Conservation (phyloP, 495 filamentous ascomycete genomes). For the Penicillium longicatenatum region DNA sequence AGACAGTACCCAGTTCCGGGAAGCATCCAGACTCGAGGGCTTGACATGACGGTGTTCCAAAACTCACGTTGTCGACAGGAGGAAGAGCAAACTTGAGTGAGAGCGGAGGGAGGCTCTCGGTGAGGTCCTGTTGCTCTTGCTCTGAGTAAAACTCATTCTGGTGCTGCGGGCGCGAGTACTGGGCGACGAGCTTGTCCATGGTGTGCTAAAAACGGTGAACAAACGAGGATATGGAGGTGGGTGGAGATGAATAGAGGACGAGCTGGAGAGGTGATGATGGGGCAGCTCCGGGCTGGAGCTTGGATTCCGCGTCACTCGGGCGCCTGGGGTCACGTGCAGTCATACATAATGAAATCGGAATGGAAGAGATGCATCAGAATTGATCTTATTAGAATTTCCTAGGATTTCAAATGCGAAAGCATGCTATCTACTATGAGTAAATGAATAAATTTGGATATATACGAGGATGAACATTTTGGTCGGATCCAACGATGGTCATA, state of each 20-base stretch:
- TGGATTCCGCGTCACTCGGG: slow-evolving; percentile 48
- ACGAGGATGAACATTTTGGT: not conserved
- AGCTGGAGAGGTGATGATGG: slow-evolving; percentile 25
- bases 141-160: slow-evolving; percentile 70
- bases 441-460: not conserved
- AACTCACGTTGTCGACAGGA: slow-evolving; percentile 83
- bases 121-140: slow-evolving; percentile 75
- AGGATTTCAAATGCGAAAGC: not conserved
- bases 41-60: not conserved
- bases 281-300: slow-evolving; percentile 40
- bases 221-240: slow-evolving; percentile 10
- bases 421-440: too few relatives aligned
- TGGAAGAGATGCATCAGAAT: not conserved
- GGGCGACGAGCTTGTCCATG: slow-evolving; percentile 93
- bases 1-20: not conserved
- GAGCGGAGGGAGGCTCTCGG: slow-evolving; percentile 65
- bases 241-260: slow-evolving; percentile 14
- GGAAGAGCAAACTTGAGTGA: slow-evolving; percentile 92
- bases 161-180: slow-evolving; percentile 76
- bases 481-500: not conserved
- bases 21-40: slow-evolving; percentile 1
- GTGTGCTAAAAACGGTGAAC: slow-evolving; percentile 27
- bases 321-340: slow-evolving; percentile 45
- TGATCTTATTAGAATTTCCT: not conserved
- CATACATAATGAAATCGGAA: not conserved